phyloP scores from a whole-genome alignment of 1,284 basidiomycete species.

The Cystobasidium sp. region DNA sequence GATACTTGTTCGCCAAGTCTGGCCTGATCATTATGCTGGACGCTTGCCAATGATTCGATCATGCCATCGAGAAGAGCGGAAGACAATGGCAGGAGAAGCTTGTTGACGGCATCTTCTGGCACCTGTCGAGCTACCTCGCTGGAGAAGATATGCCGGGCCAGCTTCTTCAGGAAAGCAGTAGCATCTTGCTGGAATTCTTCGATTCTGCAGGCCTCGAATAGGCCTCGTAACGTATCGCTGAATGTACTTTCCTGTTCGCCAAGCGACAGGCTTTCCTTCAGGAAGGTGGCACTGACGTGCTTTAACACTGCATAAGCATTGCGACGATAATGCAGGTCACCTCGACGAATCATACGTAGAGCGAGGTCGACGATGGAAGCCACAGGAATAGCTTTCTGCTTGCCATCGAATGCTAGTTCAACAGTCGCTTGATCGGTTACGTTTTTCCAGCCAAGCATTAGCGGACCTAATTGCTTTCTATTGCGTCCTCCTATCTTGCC shows the following conservation, averaged over 20 bases:
- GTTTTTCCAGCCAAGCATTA: constrained; percentile 72
- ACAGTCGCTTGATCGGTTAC: constrained; percentile 72
- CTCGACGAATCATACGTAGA: constrained; percentile 67
- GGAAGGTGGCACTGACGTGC: constrained; percentile 70
- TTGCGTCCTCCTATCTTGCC: constrained; percentile 97
- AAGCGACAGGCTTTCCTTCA: constrained; percentile 64
- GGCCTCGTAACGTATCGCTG: constrained; percentile 70
- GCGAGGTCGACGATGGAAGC: constrained; percentile 75
- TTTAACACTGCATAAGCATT: constrained; percentile 82
- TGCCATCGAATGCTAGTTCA: constrained; percentile 74
- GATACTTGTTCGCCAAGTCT: constrained; percentile 37
- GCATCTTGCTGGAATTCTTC: constrained; percentile 73
- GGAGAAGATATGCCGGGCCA: constrained; percentile 70
- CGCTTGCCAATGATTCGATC: constrained; percentile 72
- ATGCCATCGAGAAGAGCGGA: constrained; percentile 70
- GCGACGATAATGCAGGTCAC: constrained; percentile 67
- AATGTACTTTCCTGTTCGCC: constrained; percentile 78
- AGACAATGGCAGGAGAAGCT: constrained; percentile 61
- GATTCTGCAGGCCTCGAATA: constrained; percentile 77
- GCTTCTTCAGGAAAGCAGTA: constrained; percentile 68
- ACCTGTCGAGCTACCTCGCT: constrained; percentile 58
- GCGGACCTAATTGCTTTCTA: constrained; percentile 80
- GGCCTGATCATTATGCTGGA: constrained; percentile 46
- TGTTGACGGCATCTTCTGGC: constrained; percentile 63
- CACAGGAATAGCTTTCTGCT: constrained; percentile 68